Conservation (phyloP, 108 stramenopile genomes). For the Conticribra guillardii region DNA sequence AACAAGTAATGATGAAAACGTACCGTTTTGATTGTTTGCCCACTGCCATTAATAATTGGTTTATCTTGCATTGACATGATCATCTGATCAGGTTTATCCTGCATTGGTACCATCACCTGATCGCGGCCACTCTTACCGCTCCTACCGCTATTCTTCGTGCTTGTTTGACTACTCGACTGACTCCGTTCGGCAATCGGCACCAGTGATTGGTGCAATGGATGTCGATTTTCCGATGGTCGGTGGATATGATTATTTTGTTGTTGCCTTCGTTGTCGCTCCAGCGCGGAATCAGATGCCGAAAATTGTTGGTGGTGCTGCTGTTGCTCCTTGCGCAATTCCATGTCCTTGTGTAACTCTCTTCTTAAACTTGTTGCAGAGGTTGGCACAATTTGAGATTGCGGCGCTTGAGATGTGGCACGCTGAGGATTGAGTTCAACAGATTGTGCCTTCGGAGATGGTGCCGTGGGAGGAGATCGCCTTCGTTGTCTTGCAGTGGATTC, state of each 20-base stretch:
- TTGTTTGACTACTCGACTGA: background rate
- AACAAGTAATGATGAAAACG: too few relatives aligned
- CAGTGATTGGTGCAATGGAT: background rate
- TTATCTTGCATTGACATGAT: background rate
- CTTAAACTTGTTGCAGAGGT: too few relatives aligned
- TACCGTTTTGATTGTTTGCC: too few relatives aligned
- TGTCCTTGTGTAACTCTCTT: background rate
- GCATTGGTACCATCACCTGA: background rate
- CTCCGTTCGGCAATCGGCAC: background rate
- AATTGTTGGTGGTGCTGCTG: background rate
- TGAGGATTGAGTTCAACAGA: too few relatives aligned
- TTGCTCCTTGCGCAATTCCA: background rate
- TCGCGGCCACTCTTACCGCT: background rate
- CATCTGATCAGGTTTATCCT: too few relatives aligned
- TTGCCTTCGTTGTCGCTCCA: background rate
- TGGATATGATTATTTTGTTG: too few relatives aligned
- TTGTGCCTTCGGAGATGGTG: too few relatives aligned
- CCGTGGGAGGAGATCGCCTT: too few relatives aligned
- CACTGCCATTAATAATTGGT: background rate
- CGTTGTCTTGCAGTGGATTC: too few relatives aligned
- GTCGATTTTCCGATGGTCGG: background rate
- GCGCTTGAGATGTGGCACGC: too few relatives aligned
- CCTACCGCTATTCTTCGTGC: background rate
- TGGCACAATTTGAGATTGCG: background rate
- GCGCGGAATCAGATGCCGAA: background rate